phyloP scores from a whole-genome alignment of 225 moss, liverwort and hornwort genomes.

The Marchantia polymorpha region DNA sequence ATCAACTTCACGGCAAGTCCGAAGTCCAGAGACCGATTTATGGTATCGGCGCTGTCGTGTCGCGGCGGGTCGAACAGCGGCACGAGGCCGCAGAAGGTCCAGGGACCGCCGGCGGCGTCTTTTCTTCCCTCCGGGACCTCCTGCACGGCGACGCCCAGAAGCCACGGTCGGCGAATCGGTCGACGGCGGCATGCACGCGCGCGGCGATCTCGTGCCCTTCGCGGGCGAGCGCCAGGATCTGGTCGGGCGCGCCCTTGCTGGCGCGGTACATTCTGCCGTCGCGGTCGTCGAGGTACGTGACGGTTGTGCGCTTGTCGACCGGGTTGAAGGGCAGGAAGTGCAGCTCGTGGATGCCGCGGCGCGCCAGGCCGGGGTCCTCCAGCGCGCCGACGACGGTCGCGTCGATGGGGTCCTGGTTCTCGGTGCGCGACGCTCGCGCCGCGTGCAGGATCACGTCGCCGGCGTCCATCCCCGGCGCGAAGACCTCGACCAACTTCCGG shows the following conservation, averaged over 20 bases:
- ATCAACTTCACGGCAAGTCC: slow-evolving; percentile 19
- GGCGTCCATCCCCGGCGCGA: not conserved
- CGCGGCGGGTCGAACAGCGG: slow-evolving; percentile 25
- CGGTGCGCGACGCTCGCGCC: slow-evolving; percentile 12
- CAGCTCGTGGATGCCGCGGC: slow-evolving; percentile 22
- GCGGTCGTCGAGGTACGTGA: slow-evolving; percentile 19
- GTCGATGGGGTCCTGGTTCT: slow-evolving; percentile 26
- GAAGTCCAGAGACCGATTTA: not conserved
- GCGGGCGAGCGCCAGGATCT: slow-evolving; percentile 20
- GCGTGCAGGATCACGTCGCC: slow-evolving; percentile 15
- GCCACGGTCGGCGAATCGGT: slow-evolving; percentile 6
- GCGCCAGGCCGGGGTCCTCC: slow-evolving; percentile 1
- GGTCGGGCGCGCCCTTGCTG: slow-evolving; percentile 21
- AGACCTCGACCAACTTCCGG: slow-evolving; percentile 9
- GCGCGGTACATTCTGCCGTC: slow-evolving; percentile 21
- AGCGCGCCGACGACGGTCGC: slow-evolving; percentile 19
- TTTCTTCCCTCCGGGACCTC: slow-evolving; percentile 10
- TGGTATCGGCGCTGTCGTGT: slow-evolving; percentile 22
- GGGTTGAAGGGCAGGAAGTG: slow-evolving; percentile 26
- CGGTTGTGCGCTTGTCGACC: slow-evolving; percentile 22
- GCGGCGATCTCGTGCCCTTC: slow-evolving; percentile 9
- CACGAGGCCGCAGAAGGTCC: slow-evolving; percentile 18
- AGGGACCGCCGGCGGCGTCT: not conserved
- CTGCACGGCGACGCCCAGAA: slow-evolving; percentile 11
- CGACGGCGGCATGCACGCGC: slow-evolving; percentile 22